These are phyloP conservation scores for Trichoderma pleuroti DNA, from an alignment of 2,329 filamentous ascomycete species.

Conservation along the genomic window DNA sequence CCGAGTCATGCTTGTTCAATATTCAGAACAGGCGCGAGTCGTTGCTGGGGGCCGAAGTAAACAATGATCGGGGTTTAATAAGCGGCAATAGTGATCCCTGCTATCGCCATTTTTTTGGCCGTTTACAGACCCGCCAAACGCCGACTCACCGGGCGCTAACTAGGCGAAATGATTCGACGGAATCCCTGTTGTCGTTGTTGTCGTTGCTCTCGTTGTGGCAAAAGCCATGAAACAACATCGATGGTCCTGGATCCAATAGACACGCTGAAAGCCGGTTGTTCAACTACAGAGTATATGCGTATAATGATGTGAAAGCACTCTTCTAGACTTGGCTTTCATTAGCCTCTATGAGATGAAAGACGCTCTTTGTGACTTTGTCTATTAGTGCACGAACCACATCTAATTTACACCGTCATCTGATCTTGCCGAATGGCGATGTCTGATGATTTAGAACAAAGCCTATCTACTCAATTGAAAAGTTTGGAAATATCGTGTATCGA, in stretches of 20 bases:
- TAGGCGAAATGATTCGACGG: neutral
- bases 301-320: neutral
- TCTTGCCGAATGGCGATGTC: neutral
- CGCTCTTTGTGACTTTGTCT: neutral
- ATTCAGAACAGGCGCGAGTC: neutral
- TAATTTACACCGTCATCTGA: neutral
- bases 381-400: neutral
- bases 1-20: neutral
- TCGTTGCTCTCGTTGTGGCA: neutral
- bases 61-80: neutral
- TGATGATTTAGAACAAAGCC: neutral
- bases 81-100: neutral
- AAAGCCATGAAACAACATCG: neutral
- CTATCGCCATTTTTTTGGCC: neutral
- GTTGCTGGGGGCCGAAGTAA: neutral
- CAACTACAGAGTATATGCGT: neutral
- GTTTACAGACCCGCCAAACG: neutral
- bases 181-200: neutral
- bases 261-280: neutral
- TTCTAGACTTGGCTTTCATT: neutral
- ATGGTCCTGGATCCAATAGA: neutral
- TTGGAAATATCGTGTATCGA: neutral
- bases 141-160: neutral
- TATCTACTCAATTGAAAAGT: neutral
- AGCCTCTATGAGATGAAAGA: neutral